phyloP scores from a whole-genome alignment of 352 stramenopile genomes.

The Phytophthora pinifolia region DNA sequence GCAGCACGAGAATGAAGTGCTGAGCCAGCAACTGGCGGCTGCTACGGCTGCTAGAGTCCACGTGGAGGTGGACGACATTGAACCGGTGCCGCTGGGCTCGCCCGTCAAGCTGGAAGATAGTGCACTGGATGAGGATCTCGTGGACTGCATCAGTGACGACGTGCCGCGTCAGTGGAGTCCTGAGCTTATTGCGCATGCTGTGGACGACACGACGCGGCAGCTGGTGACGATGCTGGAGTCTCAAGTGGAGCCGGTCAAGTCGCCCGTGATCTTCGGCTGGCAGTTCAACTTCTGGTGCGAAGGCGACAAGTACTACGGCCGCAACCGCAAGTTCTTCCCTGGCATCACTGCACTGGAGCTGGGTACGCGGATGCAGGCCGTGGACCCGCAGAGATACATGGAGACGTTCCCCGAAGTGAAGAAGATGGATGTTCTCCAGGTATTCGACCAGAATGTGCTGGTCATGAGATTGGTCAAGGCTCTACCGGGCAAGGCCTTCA shows the following conservation, averaged over 20 bases:
- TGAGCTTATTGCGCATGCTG: slow-evolving; percentile 30
- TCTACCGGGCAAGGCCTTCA: slow-evolving; percentile 46
- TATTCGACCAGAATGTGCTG: slow-evolving; percentile 50
- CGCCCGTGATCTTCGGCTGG: slow-evolving; percentile 59
- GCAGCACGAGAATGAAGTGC: slow-evolving; percentile 44
- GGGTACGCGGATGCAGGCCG: slow-evolving; percentile 51
- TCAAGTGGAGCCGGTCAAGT: slow-evolving; percentile 32
- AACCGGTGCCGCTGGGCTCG: slow-evolving; percentile 26
- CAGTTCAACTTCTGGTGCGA: slow-evolving; percentile 65
- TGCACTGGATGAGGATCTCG: slow-evolving; percentile 19
- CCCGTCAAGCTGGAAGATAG: slow-evolving; percentile 35
- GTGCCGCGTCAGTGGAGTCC: slow-evolving; percentile 28
- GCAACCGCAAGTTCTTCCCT: slow-evolving; percentile 64
- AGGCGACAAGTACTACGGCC: slow-evolving; percentile 52
- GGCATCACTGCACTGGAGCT: slow-evolving; percentile 52
- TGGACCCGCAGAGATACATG: slow-evolving; percentile 56
- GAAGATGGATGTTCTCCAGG: slow-evolving; percentile 48
- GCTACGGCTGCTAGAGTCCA: neutral
- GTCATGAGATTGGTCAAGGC: slow-evolving; percentile 59
- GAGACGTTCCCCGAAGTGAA: slow-evolving; percentile 64
- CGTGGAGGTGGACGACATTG: slow-evolving; percentile 17
- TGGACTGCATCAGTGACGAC: slow-evolving; percentile 23
- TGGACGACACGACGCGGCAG: slow-evolving; percentile 41
- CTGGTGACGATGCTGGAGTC: slow-evolving; percentile 50
- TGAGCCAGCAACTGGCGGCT: slow-evolving; percentile 26